phyloP scores from a whole-genome alignment of 768 basidiomycete genomes.

The Mrakia blollopis region DNA sequence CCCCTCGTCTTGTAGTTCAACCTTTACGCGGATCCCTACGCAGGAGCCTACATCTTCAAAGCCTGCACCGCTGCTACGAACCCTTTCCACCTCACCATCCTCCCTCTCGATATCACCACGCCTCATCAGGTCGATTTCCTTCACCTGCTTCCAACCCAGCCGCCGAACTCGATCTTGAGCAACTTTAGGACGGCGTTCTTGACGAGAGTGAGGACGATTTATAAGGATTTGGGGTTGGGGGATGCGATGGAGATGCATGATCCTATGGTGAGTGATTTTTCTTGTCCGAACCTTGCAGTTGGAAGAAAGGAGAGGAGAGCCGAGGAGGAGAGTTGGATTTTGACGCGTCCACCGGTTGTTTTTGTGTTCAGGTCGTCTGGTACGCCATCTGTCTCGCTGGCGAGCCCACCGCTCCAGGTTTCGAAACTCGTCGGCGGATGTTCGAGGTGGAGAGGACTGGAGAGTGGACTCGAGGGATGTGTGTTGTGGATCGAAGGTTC shows the following conservation, averaged over 20 bases:
- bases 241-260: conserved; percentile 89
- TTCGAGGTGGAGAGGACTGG: conserved; percentile 70
- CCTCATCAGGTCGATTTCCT: conserved; percentile 71
- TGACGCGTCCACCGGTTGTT: neutral
- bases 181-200: conserved; percentile 68
- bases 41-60: conserved; percentile 60
- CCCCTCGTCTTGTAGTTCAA: conserved; percentile 13
- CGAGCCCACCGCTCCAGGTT: conserved; percentile 48
- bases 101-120: conserved; percentile 79
- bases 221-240: conserved; percentile 65
- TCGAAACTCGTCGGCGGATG: conserved; percentile 53
- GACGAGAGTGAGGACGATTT: conserved; percentile 66
- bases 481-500: conserved; percentile 68
- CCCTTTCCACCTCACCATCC: conserved; percentile 45
- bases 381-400: conserved; percentile 61
- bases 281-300: too few relatives aligned
- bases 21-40: conserved; percentile 66
- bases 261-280: conserved; percentile 49
- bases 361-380: conserved; percentile 58
- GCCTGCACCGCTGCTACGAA: neutral
- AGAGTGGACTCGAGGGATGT: conserved; percentile 79
- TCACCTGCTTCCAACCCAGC: conserved; percentile 50
- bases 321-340: neutral
- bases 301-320: too few relatives aligned
- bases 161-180: conserved; percentile 43